Evolutionary conservation across 2,329 filamentous ascomycete genomes (phyloP).

Genomic region (Diaporthe sp.): DNA sequence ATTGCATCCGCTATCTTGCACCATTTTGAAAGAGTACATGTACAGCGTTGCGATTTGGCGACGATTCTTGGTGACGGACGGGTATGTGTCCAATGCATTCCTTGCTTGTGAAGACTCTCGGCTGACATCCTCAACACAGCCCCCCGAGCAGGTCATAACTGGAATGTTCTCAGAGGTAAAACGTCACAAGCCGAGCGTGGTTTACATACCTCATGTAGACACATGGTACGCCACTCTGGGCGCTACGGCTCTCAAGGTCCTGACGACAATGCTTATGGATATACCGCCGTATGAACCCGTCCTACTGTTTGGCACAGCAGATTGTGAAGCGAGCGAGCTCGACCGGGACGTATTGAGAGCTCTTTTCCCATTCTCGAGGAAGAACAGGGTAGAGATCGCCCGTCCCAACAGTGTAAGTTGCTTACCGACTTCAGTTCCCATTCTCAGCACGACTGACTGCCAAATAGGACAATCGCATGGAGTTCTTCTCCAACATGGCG

Average conservation of each 20-base stretch:
- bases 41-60: constrained; percentile 93
- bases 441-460: constrained; percentile 25
- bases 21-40: constrained; percentile 92
- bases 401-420: constrained; percentile 74
- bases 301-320: constrained; percentile 87
- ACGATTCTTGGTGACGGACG: constrained; percentile 88
- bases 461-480: constrained; percentile 71
- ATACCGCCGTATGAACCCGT: constrained; percentile 93
- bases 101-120: constrained; percentile 36
- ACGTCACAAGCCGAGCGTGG: constrained; percentile 94
- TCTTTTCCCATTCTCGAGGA: constrained; percentile 87
- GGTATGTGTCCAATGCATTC: constrained; percentile 58
- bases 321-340: constrained; percentile 74
- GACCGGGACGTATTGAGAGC: constrained; percentile 76
- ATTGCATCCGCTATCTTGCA: constrained; percentile 87
- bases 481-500: constrained; percentile 84
- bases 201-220: constrained; percentile 92
- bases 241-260: constrained; percentile 82
- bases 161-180: constrained; percentile 93
- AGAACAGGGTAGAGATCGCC: constrained; percentile 79
- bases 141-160: constrained; percentile 89
- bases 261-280: constrained; percentile 83
- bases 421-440: neutral
- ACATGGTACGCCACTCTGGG: constrained; percentile 80
- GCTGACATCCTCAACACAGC: constrained; percentile 56